These are phyloP conservation scores for Solanum appendiculatum DNA, from an alignment of 257 asterid species.

Conservation along the genomic window DNA sequence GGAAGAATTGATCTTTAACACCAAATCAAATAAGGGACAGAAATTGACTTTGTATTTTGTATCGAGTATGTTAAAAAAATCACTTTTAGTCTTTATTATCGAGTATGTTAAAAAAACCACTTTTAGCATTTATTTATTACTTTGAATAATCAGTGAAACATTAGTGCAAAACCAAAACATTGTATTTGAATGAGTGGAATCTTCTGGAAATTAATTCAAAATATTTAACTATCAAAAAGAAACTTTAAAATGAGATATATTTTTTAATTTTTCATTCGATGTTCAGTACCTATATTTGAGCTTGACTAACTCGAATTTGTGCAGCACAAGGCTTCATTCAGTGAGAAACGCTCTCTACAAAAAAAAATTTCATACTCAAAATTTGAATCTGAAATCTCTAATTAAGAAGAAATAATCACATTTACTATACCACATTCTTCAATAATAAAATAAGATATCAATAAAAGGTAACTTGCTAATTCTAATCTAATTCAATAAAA, in stretches of 20 bases:
- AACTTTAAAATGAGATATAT: no score
- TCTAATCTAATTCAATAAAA: neutral
- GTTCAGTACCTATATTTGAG: no score
- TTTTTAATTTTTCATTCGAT: no score
- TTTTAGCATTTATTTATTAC: no score
- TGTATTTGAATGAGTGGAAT: neutral
- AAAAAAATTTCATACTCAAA: no score
- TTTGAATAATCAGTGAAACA: no score
- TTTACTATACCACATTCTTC: neutral
- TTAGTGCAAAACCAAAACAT: neutral
- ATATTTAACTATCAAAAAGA: neutral
- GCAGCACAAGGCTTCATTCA: fast-evolving
- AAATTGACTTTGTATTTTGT: neutral
- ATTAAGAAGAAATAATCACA: no score
- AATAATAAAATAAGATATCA: neutral
- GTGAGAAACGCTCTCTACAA: no score
- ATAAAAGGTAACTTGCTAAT: neutral
- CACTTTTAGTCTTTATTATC: no score
- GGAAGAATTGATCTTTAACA: neutral
- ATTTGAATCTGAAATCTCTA: fast-evolving
- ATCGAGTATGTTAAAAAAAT: neutral
- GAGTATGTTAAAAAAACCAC: no score
- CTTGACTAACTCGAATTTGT: no score
- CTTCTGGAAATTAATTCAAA: neutral
- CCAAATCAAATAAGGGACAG: neutral